Evolutionary conservation across 2,329 filamentous ascomycete genomes (phyloP), one percentile per base, ranked within the genome.

Genomic region (Colletotrichum sp.): DNA sequence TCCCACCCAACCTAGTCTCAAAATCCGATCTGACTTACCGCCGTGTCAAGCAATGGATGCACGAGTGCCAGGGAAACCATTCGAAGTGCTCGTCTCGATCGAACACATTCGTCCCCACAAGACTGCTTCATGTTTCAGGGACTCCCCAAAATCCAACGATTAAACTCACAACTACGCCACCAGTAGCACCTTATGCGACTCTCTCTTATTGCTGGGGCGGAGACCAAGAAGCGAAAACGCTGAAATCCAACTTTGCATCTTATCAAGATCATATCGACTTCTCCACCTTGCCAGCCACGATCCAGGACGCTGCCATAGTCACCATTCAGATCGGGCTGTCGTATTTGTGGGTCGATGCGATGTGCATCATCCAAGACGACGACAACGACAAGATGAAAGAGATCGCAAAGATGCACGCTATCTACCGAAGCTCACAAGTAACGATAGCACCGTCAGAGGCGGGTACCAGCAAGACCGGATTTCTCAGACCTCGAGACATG

Each of bases 281-380:
- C 6, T 18, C 5, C 2, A 16, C 8, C 3, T 34, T 68, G 8
- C 66, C 52, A 4, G 0, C 52, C 3, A 70, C 67, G 2, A 64
- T 70, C 16, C 56, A 64, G 34, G 34, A 64, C 34, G 67, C 55
- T 12, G 56, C 21, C 1, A 64, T 48, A 18, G 55, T 70, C 10
- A 70, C 34, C 2, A 3, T 24, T 8, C 56, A 30, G 7, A 24
- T 78, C 3, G 73, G 77, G 3, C 55, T 76, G 60, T 67, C 69
- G 13, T 74, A 71, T 13, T 62, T 77, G 8, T 78, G 77, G 77
- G 55, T 78, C 0, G 76, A 78, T 32, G 56, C 62, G 1, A 73
- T 78, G 26, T 78, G 77, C 26, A 71, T 78, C 1, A 65, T 76
- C 5, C 74, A 78, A 48, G 70, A 78, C 48, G 69, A 78, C 52